phyloP scores from a whole-genome alignment of 169 alveolate species.

The Toxoplasma gondii region DNA sequence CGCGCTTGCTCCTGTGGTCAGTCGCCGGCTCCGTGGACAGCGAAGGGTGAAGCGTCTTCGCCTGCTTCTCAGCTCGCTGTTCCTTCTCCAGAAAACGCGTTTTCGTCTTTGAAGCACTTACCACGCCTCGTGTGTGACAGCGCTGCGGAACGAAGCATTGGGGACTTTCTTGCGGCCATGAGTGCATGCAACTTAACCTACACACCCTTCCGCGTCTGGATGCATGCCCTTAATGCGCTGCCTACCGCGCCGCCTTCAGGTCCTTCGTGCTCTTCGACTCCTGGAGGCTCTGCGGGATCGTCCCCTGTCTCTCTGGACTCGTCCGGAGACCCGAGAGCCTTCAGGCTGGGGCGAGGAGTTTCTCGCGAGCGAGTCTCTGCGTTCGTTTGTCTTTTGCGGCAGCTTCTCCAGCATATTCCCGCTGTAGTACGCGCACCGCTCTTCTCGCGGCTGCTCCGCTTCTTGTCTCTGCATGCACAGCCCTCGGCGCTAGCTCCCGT shows the following conservation, averaged over 20 bases:
- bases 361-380: background rate
- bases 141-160: conserved; percentile 6
- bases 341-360: background rate
- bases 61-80: background rate
- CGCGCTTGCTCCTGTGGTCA: background rate
- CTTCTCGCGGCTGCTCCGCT: conserved; percentile 21
- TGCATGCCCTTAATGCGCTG: conserved; percentile 12
- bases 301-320: background rate
- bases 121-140: background rate
- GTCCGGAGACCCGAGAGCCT: background rate
- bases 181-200: conserved; percentile 21
- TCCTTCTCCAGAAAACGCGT: background rate
- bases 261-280: background rate
- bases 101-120: background rate
- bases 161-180: background rate
- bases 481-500: background rate
- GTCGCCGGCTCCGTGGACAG: background rate
- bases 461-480: background rate
- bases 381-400: background rate
- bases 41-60: background rate
- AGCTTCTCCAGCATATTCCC: conserved; percentile 5
- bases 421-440: conserved; percentile 9
- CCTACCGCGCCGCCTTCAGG: background rate
- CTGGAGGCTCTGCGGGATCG: background rate
- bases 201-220: conserved; percentile 40